Base-by-base conservation (phyloP, 75 land plant genomes). In the Selaginella tamariscina region DNA sequence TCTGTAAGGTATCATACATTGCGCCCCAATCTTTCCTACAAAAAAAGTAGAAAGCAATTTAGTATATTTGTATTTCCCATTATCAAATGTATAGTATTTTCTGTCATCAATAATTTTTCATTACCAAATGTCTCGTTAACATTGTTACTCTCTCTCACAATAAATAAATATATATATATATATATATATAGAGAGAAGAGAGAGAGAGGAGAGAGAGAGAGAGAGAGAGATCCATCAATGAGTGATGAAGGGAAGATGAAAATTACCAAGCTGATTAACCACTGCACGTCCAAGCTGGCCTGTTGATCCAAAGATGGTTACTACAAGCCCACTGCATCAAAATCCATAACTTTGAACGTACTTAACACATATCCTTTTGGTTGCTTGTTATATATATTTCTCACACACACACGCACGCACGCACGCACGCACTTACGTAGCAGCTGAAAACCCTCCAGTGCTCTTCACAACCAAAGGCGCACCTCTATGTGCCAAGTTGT, bases 241-340 rank as follows among this genome's bases (percentile, higher is more conserved):
- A 26, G 29, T 26, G 30, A 24, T 64, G 18, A 29, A 65, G 15
- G 27, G 11, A 55, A 66, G 56, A 32, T 23, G 22, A 21, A 67
- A 71, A 69, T 68, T 60, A 93, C 98, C 98, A 30, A 94, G 91
- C 63, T 94, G 91, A 55, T 87, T 87, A 29, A 94, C 98, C 32
- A 94, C 82, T 80, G 86, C 89, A 26, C 96, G 96, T 33, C 96
- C 98, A 49, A 94, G 85, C 78, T 89, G 87, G 0, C 98, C 98
- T 30, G 98, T 89, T 56, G 91, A 85, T 67, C 98, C 98, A 83
- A 94, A 94, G 0, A 94, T 95, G 0, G 91, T 80, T 22, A 95
- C 91, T 62, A 94, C 77, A 71, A 89, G 83, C 20, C 98, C 98
- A 80, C 98, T 94, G 83, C 70, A 30, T 30, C n/a, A 23, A n/a